Percentiles rank a stretch among this genome's conserved stretches.
These are phyloP conservation scores for Nicotiana tabacum DNA, from an alignment of 257 asterid species.

Conservation along the genomic window DNA sequence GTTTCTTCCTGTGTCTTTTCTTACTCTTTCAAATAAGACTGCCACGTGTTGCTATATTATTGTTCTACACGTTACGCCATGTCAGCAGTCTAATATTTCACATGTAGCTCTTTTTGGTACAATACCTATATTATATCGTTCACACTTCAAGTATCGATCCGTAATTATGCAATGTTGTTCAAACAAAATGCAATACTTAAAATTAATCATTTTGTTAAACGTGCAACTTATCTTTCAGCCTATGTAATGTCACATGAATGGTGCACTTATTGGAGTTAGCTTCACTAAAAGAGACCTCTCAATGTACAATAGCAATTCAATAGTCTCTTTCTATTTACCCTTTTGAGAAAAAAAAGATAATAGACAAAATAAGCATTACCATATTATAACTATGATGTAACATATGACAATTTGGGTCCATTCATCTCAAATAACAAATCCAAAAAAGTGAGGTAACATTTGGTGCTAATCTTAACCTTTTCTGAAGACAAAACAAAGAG, in stretches of 20 bases:
- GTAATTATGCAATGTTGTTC: too few species aligned
- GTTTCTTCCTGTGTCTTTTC: too few species aligned
- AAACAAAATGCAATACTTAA: neutral
- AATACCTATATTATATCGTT: neutral
- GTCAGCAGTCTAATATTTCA: too few species aligned
- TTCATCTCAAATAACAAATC: neutral
- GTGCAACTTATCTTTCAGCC: neutral
- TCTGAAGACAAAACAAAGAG: neutral
- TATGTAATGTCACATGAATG: neutral
- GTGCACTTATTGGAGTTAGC: neutral
- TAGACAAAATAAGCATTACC: neutral
- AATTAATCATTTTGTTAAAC: neutral
- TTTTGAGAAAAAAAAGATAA: neutral
- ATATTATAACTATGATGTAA: conserved; percentile 1
- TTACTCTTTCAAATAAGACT: too few species aligned
- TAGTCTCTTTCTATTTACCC: neutral
- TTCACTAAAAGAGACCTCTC: neutral
- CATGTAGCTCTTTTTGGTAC: too few species aligned
- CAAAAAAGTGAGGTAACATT: neutral
- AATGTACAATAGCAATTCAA: neutral
- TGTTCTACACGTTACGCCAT: too few species aligned
- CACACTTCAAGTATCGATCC: neutral
- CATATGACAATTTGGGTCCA: neutral
- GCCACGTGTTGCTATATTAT: too few species aligned
- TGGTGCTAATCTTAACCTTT: neutral